These are phyloP conservation scores for Sporisorium exsertum DNA, from an alignment of 1,284 basidiomycete species.

Conservation along the genomic window DNA sequence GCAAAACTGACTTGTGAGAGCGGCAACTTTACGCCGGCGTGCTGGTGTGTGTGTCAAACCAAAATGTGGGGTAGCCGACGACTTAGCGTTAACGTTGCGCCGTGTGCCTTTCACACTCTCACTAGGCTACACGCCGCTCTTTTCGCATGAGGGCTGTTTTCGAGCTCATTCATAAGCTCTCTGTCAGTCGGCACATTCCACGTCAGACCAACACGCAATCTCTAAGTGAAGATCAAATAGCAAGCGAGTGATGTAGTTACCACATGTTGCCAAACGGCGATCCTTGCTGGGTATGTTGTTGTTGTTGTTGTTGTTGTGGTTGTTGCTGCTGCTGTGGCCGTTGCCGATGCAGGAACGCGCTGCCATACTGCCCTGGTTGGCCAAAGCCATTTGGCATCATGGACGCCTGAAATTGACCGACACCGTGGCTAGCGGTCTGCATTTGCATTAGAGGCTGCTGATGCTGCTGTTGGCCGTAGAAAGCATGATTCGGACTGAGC, in stretches of 20 bases:
- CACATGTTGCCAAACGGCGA: constrained; percentile 32
- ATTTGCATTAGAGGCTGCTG: constrained; percentile 8
- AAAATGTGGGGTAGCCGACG: not conserved
- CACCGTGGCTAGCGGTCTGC: constrained; percentile 6
- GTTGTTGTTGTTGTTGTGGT: constrained; percentile 19
- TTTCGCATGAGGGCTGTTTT: not conserved
- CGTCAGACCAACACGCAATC: not conserved
- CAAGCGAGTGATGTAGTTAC: constrained; percentile 8
- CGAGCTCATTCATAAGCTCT: not conserved
- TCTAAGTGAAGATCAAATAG: not conserved
- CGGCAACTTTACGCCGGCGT: not conserved
- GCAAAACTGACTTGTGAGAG: not conserved
- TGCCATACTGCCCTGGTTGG: constrained; percentile 18
- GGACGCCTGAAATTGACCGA: constrained; percentile 14
- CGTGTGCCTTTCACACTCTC: not conserved
- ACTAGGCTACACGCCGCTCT: not conserved
- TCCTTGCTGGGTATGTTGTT: constrained; percentile 43
- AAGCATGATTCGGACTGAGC: constrained; percentile 7
- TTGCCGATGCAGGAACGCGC: constrained; percentile 23
- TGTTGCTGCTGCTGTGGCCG: constrained; percentile 40
- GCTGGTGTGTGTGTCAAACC: not conserved
- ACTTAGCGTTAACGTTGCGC: not conserved
- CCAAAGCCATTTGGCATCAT: constrained; percentile 39
- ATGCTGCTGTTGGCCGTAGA: constrained; percentile 18
- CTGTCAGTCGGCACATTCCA: not conserved